A percentile compares a stretch with the other conserved stretches of the same genome.
Conservation (phyloP, 495 filamentous ascomycete genomes). For the Rostrohypoxylon terebratum region DNA sequence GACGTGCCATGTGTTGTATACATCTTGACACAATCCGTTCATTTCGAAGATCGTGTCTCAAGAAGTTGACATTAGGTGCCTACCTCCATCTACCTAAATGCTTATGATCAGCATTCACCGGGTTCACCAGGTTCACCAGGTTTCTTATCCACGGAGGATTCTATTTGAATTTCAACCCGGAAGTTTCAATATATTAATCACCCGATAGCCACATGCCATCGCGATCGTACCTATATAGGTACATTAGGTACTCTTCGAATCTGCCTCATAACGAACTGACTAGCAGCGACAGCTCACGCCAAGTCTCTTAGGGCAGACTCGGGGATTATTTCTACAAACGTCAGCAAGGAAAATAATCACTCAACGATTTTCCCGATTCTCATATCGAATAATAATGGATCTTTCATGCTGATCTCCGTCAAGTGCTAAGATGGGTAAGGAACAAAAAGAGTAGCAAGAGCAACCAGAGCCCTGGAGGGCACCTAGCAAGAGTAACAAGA, state of each 20-base stretch:
- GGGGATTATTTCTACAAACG: background rate
- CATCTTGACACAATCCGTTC: background rate
- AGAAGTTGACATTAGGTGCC: background rate
- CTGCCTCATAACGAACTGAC: background rate
- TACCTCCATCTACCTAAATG: background rate
- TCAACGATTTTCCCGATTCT: background rate
- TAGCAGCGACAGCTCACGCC: background rate
- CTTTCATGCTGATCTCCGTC: background rate
- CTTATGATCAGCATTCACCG: background rate
- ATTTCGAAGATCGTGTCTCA: conserved; percentile 1
- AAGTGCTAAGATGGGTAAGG: background rate
- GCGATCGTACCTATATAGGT: too few species aligned
- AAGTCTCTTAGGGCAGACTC: background rate
- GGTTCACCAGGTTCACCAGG: too few species aligned
- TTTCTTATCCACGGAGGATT: background rate
- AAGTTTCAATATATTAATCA: background rate
- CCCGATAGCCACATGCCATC: background rate
- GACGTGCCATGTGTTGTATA: conserved; percentile 26
- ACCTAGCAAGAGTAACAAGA: too few species aligned
- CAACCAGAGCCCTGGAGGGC: too few species aligned
- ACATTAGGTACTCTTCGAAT: background rate
- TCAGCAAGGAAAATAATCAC: background rate
- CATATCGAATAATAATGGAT: background rate
- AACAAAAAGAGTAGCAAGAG: background rate
- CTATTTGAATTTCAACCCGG: background rate